These are phyloP conservation scores for Iodosphaeria phyllophila DNA, from an alignment of 2,329 filamentous ascomycete species.

Conservation along the genomic window DNA sequence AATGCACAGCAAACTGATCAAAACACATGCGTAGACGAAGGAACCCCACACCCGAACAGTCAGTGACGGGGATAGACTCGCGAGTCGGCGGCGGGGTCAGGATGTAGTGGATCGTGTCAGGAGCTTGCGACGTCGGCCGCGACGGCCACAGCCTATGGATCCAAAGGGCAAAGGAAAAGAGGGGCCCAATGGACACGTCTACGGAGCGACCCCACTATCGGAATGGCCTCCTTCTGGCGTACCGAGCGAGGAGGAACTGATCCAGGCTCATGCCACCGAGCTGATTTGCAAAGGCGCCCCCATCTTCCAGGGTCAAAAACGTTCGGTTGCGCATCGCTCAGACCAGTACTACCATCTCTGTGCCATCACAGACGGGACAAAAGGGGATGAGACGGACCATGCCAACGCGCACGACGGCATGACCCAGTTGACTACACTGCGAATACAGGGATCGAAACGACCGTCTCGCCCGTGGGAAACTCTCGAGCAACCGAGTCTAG, in stretches of 20 bases:
- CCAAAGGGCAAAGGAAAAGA: constrained; percentile 21
- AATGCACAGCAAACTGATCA: no score
- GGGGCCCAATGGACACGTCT: constrained; percentile 9
- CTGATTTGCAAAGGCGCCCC: constrained; percentile 40
- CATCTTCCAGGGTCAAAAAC: constrained; percentile 33
- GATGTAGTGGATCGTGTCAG: constrained; percentile 5
- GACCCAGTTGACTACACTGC: constrained; percentile 38
- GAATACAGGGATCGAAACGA: constrained; percentile 19
- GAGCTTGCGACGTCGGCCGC: constrained; percentile 21
- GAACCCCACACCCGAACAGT: constrained; percentile 12
- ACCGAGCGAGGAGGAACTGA: constrained; percentile 27
- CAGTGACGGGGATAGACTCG: constrained; percentile 15
- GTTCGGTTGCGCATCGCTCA: constrained; percentile 31
- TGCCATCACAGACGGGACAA: constrained; percentile 28
- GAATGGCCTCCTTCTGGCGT: constrained; percentile 39
- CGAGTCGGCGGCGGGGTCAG: constrained; percentile 7
- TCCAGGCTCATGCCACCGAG: constrained; percentile 33
- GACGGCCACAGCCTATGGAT: constrained; percentile 18
- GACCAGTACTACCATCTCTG: constrained; percentile 38
- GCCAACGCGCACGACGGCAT: constrained; percentile 33
- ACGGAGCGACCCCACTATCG: constrained; percentile 20
- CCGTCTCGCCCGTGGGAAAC: constrained; percentile 45
- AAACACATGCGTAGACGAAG: constrained; percentile 8
- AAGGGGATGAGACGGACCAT: constrained; percentile 18
- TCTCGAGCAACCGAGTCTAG: constrained; percentile 55